Percentiles rank a stretch among this genome's conserved stretches.
phyloP scores from a whole-genome alignment of 164 flowering plant species.

The Akebia trifoliata region DNA sequence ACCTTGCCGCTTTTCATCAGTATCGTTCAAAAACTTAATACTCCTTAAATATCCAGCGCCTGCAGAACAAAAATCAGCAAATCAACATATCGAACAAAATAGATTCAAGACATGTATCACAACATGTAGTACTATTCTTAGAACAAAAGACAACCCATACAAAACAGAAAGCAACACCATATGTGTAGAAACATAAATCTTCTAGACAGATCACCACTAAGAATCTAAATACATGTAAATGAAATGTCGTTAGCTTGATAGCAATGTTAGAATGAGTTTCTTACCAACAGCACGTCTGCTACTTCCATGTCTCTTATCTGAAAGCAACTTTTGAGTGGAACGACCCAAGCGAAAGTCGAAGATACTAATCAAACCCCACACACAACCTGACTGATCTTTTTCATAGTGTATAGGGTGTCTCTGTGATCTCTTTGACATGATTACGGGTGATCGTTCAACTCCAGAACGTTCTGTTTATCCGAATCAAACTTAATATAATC shows the following conservation, averaged over 20 bases:
- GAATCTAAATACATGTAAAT: background rate
- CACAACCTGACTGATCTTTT: constrained; percentile 62
- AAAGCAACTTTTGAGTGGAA: constrained; percentile 44
- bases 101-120: background rate
- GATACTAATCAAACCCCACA: constrained; percentile 66
- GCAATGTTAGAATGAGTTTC: constrained; percentile 10
- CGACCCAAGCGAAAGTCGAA: constrained; percentile 73
- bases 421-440: constrained; percentile 58
- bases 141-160: no score
- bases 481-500: constrained; percentile 1
- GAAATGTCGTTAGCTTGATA: background rate
- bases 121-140: background rate
- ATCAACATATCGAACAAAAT: background rate
- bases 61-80: constrained; percentile 19
- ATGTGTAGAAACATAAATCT: no score
- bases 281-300: constrained; percentile 41
- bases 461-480: constrained; percentile 1
- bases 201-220: background rate
- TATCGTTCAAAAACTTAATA: constrained; percentile 23
- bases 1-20: constrained; percentile 24
- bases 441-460: constrained; percentile 9
- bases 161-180: no score
- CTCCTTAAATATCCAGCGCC: constrained; percentile 31
- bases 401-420: constrained; percentile 35
- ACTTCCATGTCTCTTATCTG: constrained; percentile 43